Base-by-base conservation (phyloP, 1,284 basidiomycete species). In the Rhizoctonia solani region DNA sequence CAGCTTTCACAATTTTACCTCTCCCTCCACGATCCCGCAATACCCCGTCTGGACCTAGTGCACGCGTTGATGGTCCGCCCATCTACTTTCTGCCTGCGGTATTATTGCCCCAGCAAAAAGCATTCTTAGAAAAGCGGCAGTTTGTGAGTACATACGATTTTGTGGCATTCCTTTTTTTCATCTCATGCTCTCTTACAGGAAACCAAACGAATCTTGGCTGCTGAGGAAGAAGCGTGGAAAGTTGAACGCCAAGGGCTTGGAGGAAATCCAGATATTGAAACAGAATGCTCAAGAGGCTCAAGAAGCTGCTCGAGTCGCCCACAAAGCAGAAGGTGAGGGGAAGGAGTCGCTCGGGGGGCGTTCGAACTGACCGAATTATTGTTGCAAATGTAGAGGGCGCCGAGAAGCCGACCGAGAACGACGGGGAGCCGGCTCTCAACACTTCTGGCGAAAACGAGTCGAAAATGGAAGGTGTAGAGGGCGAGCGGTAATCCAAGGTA, bases 61-160 rank as follows among this genome's bases (percentile, higher is more conserved):
- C 58, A 1, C 52, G 58, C 8, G 46, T 85, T 25, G 87, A 90
- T 69, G 88, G 88, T 19, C 87, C 90, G 39, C 87, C 90, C 3
- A 72, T 92, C 9, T 90, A 87, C 74, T 92, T 90, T 72, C 83
- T 90, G 47, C 90, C 90, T 19, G 83, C 82, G 25, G 77, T 86
- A 63, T 81, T 92, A 32, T 83, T 83, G 0, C 82, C 87, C n/a
- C 80, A 82, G 13, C 90, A 92, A 78, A 86, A 88, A 75, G 79
- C 82, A 1, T 90, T 90, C 72, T 73, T 92, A 11, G 75, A 77
- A 56, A 80, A 80, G 66, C 80, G 88, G 67, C 58, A 89, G 86
- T 76, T 79, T 78, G 71, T 83, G 87, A 80, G 89, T 86, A 39
- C 68, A 50, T 71, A 23, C 30, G n/a, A 25, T 53, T 16, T 47